A percentile compares a stretch with the other conserved stretches of the same genome.
Conservation (phyloP, 2,329 filamentous ascomycete genomes). For the Diaporthe destruens region DNA sequence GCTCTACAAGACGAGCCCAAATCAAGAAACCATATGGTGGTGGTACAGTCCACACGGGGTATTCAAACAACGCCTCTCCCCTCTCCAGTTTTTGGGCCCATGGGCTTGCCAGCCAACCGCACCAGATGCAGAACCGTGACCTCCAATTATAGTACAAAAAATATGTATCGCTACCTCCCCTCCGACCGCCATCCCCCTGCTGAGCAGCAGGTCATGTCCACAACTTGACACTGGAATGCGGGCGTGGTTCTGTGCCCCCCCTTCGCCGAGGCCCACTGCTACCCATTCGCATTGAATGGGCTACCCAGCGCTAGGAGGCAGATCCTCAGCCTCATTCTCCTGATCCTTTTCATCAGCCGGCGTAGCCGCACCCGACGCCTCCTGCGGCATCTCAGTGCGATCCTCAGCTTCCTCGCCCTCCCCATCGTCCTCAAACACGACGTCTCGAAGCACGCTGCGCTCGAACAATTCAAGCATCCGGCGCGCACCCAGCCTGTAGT, state of each 20-base stretch:
- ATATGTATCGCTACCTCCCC: not conserved
- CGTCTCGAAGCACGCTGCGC: conserved; percentile 84
- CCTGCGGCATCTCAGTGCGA: not conserved
- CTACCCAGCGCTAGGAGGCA: conserved; percentile 66
- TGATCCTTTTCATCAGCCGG: conserved; percentile 40
- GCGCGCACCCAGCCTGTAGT: conserved; percentile 87
- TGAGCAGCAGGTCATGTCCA: not conserved
- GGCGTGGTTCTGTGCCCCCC: conserved; percentile 42
- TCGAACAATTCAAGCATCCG: conserved; percentile 96
- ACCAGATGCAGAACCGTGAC: conserved; percentile 39
- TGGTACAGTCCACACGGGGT: conserved; percentile 38
- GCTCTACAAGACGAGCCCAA: conserved; percentile 11
- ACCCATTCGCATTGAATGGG: conserved; percentile 70
- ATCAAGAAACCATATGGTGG: conserved; percentile 11
- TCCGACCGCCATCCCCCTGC: not conserved
- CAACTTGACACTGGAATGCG: not conserved
- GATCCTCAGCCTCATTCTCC: conserved; percentile 62
- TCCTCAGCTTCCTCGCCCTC: conserved; percentile 49
- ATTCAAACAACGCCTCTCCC: conserved; percentile 41
- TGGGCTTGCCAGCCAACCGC: conserved; percentile 34
- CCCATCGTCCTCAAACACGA: conserved; percentile 83
- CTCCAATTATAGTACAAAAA: conserved; percentile 39
- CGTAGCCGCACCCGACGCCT: conserved; percentile 14
- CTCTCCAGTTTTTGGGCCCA: conserved; percentile 33
- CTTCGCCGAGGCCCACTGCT: conserved; percentile 56